Evolutionary conservation across 2,329 filamentous ascomycete genomes (phyloP), one percentile per base, ranked within the genome.

Genomic region (Lachnellula subtilissima): DNA sequence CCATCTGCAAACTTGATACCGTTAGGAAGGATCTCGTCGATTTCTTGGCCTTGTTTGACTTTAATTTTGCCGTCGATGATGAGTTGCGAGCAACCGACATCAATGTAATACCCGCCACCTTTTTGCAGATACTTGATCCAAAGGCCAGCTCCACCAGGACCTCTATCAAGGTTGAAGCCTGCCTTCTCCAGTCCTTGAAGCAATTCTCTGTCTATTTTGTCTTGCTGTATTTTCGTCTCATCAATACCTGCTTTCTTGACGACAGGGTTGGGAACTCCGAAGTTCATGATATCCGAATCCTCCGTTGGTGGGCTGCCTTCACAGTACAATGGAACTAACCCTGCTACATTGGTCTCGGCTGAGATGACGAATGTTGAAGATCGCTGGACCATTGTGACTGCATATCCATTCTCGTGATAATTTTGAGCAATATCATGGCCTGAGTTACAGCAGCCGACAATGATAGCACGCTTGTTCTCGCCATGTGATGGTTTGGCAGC

Each of bases 381-480:
- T 3, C 87, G 79, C 69, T 90, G 87, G 0, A 90, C 77, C 69
- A 90, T 85, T 0, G 86, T 89, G 1, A 88, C 80, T 2, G 82
- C 74, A 59, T 84, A 85, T 0, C 86, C 87, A 50, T 83, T 82
- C 62, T 88, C 84, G 36, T 80, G 76, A 63, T 78, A 88, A 59
- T 88, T 83, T 54, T 88, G 85, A 0, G 83, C 81, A 54, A 88
- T 88, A 60, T 89, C 86, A 62, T 87, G 84, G 5, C 76, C 83
- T 0, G 83, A 87, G 69, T 88, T 89, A 69, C 85, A 86, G 1
- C 81, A 84, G 1, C 86, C 87, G 0, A 89, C 76, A 0, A 89
- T 80, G 1, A 88, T 72, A 0, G 82, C 85, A 58, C 81, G 84
- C 66, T 84, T 85, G 1, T 78, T 78, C 17, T 74, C 69, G 14